A percentile compares a stretch with the other conserved stretches of the same genome.
Conservation (phyloP, 2,329 filamentous ascomycete species). For the Cryoendolithus antarcticus region DNA sequence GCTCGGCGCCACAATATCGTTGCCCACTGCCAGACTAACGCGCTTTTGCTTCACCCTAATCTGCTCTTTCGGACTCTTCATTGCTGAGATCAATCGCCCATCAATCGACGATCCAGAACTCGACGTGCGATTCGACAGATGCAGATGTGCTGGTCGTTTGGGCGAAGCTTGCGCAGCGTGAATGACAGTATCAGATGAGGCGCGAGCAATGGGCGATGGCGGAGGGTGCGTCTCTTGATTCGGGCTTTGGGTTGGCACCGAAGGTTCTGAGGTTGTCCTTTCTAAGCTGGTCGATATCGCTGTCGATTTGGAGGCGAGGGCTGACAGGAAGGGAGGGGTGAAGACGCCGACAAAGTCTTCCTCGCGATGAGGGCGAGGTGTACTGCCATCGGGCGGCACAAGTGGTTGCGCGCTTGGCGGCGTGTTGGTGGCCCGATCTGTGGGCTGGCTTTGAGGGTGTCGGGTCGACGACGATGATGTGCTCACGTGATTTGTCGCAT, state of each 20-base stretch:
- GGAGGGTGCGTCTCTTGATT: slow-evolving; percentile 2
- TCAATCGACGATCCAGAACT: slow-evolving; percentile 24
- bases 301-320: slow-evolving; percentile 15
- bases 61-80: slow-evolving; percentile 20
- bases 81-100: slow-evolving; percentile 21
- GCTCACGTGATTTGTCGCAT: not conserved
- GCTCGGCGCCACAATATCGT: slow-evolving; percentile 23
- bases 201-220: slow-evolving; percentile 10
- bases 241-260: not conserved
- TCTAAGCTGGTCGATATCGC: slow-evolving; percentile 6
- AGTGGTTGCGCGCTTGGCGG: too few relatives aligned
- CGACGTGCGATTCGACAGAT: slow-evolving; percentile 19
- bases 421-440: too few relatives aligned
- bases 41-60: slow-evolving; percentile 18
- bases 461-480: too few relatives aligned
- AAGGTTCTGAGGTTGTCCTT: slow-evolving; percentile 17
- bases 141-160: slow-evolving; percentile 20
- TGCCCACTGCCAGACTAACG: slow-evolving; percentile 24
- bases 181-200: slow-evolving; percentile 17
- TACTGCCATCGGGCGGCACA: not conserved
- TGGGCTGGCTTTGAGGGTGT: too few relatives aligned
- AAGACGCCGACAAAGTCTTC: slow-evolving; percentile 24
- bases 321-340: slow-evolving; percentile 24
- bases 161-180: slow-evolving; percentile 16
- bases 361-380: slow-evolving; percentile 19